Conservation (phyloP, 495 filamentous ascomycete genomes). For the Aspergillus cavernicola region DNA sequence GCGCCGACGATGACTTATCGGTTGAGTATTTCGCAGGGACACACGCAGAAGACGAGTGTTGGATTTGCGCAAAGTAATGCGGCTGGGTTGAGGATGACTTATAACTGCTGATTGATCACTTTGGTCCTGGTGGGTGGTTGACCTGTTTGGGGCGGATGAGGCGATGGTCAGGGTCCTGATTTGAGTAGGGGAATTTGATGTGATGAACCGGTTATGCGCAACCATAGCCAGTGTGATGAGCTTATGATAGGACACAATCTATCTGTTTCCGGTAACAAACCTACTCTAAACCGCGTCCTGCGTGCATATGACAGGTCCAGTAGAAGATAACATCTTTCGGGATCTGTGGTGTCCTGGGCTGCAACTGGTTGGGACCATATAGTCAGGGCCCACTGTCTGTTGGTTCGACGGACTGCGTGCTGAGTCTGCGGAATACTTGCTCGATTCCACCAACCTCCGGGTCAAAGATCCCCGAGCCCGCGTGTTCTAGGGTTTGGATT, state of each 20-base stretch:
- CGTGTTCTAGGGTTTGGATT: neutral
- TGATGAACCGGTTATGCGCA: neutral
- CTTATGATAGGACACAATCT: no score
- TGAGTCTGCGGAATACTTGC: neutral
- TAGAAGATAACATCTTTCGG: neutral
- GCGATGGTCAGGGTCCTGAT: no score
- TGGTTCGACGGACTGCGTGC: no score
- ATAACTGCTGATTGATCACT: slow-evolving; percentile 3
- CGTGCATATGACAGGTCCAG: neutral
- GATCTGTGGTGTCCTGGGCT: neutral
- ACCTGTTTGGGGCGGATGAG: no score
- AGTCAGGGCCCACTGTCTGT: neutral
- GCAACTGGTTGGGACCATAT: neutral
- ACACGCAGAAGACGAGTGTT: slow-evolving; percentile 1
- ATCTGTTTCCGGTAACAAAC: no score
- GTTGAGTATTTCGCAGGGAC: slow-evolving; percentile 8
- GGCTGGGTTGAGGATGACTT: slow-evolving; percentile 6
- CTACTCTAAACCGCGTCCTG: no score
- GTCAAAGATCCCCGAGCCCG: neutral
- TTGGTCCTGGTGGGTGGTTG: no score
- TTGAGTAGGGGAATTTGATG: neutral
- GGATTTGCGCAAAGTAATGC: neutral
- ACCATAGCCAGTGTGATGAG: neutral
- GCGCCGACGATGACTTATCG: slow-evolving; percentile 4
- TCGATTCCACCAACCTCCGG: neutral